These are phyloP conservation scores for Hypholoma sublateritium DNA, from an alignment of 768 basidiomycete genomes.

Conservation along the genomic window DNA sequence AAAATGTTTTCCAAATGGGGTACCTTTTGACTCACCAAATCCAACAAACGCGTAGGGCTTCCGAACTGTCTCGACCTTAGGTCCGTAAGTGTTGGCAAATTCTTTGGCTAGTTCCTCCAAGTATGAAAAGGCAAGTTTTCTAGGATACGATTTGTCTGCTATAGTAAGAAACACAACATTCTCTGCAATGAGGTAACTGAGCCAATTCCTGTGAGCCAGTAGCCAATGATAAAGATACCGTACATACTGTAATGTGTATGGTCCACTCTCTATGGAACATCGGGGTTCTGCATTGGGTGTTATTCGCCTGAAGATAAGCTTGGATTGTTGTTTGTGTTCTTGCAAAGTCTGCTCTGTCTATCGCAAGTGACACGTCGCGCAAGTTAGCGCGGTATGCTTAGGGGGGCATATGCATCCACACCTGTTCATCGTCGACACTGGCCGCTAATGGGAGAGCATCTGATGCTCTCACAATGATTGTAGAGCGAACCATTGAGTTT, in stretches of 20 bases:
- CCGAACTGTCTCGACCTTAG: constrained; percentile 87
- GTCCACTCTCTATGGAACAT: constrained; percentile 95
- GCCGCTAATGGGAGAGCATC: constrained; percentile 92
- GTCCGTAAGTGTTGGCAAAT: constrained; percentile 88
- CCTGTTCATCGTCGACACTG: constrained; percentile 97
- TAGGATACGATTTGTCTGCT: constrained; percentile 94
- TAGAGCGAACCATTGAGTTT: constrained; percentile 78
- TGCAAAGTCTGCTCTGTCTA: constrained; percentile 93
- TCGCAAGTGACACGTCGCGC: constrained; percentile 25
- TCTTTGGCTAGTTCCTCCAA: constrained; percentile 97
- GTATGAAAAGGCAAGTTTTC: constrained; percentile 97
- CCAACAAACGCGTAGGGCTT: constrained; percentile 99
- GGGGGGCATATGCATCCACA: constrained; percentile 29
- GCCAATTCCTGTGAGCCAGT: constrained; percentile 7
- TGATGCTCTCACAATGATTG: constrained; percentile 79
- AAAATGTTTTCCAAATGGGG: background rate
- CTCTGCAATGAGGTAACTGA: constrained; percentile 90
- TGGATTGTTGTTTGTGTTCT: constrained; percentile 98
- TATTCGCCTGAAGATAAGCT: constrained; percentile 93
- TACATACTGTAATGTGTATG: constrained; percentile 93
- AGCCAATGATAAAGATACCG: background rate
- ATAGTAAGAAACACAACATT: constrained; percentile 96
- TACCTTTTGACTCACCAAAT: constrained; percentile 66
- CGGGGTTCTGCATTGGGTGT: constrained; percentile 92
- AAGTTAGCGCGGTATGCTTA: constrained; percentile 14